Evolutionary conservation across 2,329 filamentous ascomycete genomes (phyloP).

Genomic region (Trichoderma sp.): DNA sequence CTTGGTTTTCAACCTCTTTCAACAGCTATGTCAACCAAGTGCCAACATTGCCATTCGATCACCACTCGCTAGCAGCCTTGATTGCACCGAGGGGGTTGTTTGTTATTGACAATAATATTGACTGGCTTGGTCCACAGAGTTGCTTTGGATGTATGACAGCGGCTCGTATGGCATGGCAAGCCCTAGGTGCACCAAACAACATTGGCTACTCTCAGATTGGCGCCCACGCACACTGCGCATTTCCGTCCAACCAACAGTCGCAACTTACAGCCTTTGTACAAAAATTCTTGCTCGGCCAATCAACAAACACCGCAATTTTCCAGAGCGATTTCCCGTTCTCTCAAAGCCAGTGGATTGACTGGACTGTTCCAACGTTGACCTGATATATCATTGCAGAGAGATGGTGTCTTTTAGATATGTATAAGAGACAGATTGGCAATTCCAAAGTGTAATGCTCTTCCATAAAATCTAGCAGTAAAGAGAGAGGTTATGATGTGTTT

Average conservation of each 20-base stretch:
- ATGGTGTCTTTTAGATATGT: background rate
- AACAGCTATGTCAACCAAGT: constrained; percentile 11
- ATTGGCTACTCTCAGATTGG: constrained; percentile 13
- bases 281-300: background rate
- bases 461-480: too few relatives aligned
- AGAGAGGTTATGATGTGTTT: too few relatives aligned
- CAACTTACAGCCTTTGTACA: constrained; percentile 9
- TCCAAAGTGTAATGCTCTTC: background rate
- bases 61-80: background rate
- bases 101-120: constrained; percentile 5
- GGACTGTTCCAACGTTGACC: background rate
- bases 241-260: background rate
- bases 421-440: background rate
- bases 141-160: constrained; percentile 9
- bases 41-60: background rate
- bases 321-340: constrained; percentile 2
- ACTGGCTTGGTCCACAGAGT: constrained; percentile 9
- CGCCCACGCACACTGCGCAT: constrained; percentile 7
- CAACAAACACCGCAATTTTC: background rate
- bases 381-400: background rate
- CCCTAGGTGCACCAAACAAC: background rate
- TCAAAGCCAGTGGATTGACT: constrained; percentile 5
- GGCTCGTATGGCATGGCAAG: constrained; percentile 8
- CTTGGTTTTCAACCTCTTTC: background rate
- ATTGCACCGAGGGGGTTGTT: background rate